Base-by-base conservation (phyloP, 768 basidiomycete species). In the Agaricus sinodeliciosus region DNA sequence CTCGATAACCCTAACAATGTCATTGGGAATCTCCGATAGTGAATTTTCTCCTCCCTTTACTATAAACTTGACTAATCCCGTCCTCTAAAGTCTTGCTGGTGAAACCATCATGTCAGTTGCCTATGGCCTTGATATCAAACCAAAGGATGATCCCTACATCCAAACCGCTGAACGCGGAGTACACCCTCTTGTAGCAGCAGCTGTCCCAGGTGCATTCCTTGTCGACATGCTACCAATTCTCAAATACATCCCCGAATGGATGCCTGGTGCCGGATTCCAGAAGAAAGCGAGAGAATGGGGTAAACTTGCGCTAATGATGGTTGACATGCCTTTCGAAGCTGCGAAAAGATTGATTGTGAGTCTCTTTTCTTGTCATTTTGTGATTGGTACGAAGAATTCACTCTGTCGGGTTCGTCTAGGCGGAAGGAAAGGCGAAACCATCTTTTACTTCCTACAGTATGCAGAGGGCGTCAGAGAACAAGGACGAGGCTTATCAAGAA, bases 201-300 rank as follows among this genome's bases (percentile, higher is more conserved):
- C 57, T 0, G 44, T 62, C 9, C 67, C 67, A 4, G 68, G 67
- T 4, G 56, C 55, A 5, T 72, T 62, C 43, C 56, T 68, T 3
- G 70, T 71, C 12, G 68, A 65, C 43, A 25, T 55, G 22, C n/a
- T 70, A 16, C 65, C 65, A 1, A 28, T 55, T 7, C 43, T 69
- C 46, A 65, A 61, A 47, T 60, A 64, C 40, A 52, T 70, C 19
- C 69, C 68, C 3, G 54, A 53, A 9, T 71, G 67, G 66, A 27
- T 69, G 11, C 70, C 70, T 11, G 66, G 67, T 8, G 64, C 70
- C 3, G 58, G 60, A 0, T 71, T 68, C 66, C 70, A 76, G 60
- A 51, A 56, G 45, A 66, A 62, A 51, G 77, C 76, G 0, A 63
- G 60, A 36, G 65, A 69, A 56, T 77, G 74, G 71, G 63, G 62